Evolutionary conservation across 176 grass and related monocot genomes (phyloP), one percentile per base, ranked within the genome.

Genomic region (Lolium rigidum): DNA sequence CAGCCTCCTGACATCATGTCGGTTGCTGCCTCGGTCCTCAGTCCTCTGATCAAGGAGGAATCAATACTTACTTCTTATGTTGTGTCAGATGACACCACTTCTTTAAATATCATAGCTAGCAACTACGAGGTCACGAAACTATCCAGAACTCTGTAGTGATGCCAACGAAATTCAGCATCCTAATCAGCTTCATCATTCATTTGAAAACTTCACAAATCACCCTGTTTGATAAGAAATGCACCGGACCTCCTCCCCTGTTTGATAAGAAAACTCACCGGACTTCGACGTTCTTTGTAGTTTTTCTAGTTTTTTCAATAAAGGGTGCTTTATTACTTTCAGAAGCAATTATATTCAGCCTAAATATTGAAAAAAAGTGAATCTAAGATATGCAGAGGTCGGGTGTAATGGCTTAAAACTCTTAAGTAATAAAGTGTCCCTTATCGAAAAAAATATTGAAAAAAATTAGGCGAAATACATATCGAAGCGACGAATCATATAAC

Each of bases 211-310:
- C 2, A 88, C 85, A 46, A 64, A 76, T 65, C 93, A 95, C 92
- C 97, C 94, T 88, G 26, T 99, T 94, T 74, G 90, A 88, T 85
- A 90, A 86, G 26, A 28, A 28, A 84, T 96, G 96, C 60, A 89
- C 94, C 69, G 65, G 87, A 71, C 56, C 86, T 75, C 90, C 97
- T 85, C 89, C 92, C 66, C 85, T 93, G 82, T 78, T 88, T 83
- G 89, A 94, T 87, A 90, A 79, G 90, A 99, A 94, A 78, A 28
- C 97, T 90, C 65, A 99, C 88, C 61, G 97, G 97, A 55, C 97
- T 94, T 68, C 94, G 97, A 6, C 85, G 97, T 99, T 28, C 26
- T 28, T 28, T 28, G 26, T 28, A 28, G 26, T 28, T 28, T 28
- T 28, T 28, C 26, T 28, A 28, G 26, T 28, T 28, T 28, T 28